Percentiles rank a stretch among this genome's conserved stretches.
Conservation (phyloP, 495 filamentous ascomycete genomes). For the Hapsidospora chrysogenum region DNA sequence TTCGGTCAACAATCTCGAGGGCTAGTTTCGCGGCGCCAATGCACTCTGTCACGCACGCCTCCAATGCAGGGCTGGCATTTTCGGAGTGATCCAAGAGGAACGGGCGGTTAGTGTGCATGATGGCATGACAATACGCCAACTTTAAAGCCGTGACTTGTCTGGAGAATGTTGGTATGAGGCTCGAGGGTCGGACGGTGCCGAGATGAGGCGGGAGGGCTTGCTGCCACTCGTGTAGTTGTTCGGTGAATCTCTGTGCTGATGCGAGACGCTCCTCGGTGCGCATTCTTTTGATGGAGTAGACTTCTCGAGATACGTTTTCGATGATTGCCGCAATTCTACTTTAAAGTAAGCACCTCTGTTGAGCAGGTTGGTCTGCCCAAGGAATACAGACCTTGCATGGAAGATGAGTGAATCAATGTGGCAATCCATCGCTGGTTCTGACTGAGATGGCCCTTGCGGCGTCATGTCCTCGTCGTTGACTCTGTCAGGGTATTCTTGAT, state of each 20-base stretch:
- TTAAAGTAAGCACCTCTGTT: no score
- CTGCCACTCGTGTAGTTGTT: constrained; percentile 10
- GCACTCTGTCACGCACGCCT: neutral
- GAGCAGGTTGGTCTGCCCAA: neutral
- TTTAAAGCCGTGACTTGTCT: constrained; percentile 9
- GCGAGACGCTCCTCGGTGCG: constrained; percentile 5
- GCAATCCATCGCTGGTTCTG: constrained; percentile 5
- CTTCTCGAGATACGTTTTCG: constrained; percentile 10
- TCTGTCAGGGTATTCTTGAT: constrained; percentile 3
- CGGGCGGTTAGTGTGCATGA: constrained; percentile 13
- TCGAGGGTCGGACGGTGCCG: constrained; percentile 8
- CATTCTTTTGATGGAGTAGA: constrained; percentile 4
- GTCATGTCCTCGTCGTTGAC: constrained; percentile 12
- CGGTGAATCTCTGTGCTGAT: constrained; percentile 4
- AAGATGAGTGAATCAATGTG: constrained; percentile 9
- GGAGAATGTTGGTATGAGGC: constrained; percentile 9
- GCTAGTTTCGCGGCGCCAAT: neutral
- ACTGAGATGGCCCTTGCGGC: constrained; percentile 2
- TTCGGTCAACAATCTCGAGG: neutral
- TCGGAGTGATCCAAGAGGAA: constrained; percentile 7
- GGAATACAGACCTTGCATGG: constrained; percentile 8
- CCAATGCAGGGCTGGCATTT: neutral
- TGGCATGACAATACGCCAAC: constrained; percentile 12
- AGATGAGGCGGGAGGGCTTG: constrained; percentile 8
- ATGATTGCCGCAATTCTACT: constrained; percentile 9